Evolutionary conservation across 768 basidiomycete genomes (phyloP).

Genomic region (Cystobasidiopsis lactophilus): DNA sequence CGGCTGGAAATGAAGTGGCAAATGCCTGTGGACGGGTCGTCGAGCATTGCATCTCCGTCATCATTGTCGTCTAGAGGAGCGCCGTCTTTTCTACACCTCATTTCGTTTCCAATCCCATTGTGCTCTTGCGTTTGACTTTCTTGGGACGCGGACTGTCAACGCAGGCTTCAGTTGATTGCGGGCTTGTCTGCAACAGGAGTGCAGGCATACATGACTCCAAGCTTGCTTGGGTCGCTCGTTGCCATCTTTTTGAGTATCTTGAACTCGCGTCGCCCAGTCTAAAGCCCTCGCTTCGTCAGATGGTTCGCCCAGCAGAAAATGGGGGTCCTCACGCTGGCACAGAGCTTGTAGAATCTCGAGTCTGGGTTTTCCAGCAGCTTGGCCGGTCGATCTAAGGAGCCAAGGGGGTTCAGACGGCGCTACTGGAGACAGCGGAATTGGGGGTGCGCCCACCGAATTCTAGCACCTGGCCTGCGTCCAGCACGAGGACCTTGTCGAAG

Average conservation of each 20-base stretch:
- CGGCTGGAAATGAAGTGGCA: no score
- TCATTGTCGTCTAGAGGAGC: no score
- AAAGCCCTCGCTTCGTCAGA: not conserved
- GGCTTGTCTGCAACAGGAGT: no score
- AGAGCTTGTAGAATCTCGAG: slow-evolving; percentile 17
- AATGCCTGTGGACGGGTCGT: no score
- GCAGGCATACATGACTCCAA: no score
- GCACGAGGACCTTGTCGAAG: slow-evolving; percentile 18
- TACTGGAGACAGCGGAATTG: not conserved
- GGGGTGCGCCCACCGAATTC: slow-evolving; percentile 8
- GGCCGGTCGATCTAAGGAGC: slow-evolving; percentile 10
- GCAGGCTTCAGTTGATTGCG: no score
- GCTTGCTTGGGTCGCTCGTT: not conserved
- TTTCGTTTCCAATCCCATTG: no score
- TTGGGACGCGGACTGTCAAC: no score
- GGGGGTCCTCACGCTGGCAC: slow-evolving; percentile 4
- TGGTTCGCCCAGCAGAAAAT: not conserved
- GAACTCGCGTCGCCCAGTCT: slow-evolving; percentile 9
- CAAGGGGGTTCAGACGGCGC: not conserved
- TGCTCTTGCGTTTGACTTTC: no score
- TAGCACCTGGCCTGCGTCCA: slow-evolving; percentile 15
- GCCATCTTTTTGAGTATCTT: slow-evolving; percentile 9
- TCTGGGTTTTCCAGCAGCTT: slow-evolving; percentile 15
- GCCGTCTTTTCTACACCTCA: no score
- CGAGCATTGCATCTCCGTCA: no score